Conservation (phyloP, 2,329 filamentous ascomycete species). For the Colletotrichum costaricense region DNA sequence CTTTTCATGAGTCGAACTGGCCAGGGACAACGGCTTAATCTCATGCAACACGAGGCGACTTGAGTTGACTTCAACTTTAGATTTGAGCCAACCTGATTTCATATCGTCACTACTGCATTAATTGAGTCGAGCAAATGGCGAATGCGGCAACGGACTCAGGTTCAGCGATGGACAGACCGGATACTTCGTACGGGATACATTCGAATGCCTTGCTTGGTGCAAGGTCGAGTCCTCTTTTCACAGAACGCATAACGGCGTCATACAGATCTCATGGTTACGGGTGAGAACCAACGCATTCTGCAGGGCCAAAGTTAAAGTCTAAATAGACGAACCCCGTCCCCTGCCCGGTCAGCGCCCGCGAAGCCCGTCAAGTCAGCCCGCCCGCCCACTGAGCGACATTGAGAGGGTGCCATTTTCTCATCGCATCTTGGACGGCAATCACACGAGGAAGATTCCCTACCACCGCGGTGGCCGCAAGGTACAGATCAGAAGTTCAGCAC, state of each 20-base stretch:
- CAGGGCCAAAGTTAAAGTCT: conserved; percentile 18
- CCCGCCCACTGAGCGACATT: neutral
- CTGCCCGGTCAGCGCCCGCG: neutral
- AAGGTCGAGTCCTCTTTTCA: neutral
- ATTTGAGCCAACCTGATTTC: neutral
- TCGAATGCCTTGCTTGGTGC: too few species aligned
- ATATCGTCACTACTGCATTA: neutral
- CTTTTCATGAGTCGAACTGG: conserved; percentile 19
- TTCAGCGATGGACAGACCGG: too few species aligned
- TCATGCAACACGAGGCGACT: conserved; percentile 20
- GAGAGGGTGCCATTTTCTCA: neutral
- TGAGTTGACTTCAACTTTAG: conserved; percentile 20
- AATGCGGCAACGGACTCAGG: neutral
- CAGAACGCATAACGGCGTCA: conserved; percentile 27
- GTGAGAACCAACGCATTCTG: conserved; percentile 1
- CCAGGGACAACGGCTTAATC: conserved; percentile 11
- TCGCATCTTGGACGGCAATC: neutral
- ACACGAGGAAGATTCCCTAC: neutral
- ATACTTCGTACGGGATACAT: too few species aligned
- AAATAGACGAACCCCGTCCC: neutral
- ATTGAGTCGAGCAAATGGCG: neutral
- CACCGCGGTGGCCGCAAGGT: conserved; percentile 13
- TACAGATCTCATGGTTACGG: conserved; percentile 20
- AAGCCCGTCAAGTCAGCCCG: neutral
- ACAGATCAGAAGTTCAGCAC: conserved; percentile 1